Conservation (phyloP, 148 eudicot genomes). For the Silene uniflora region DNA sequence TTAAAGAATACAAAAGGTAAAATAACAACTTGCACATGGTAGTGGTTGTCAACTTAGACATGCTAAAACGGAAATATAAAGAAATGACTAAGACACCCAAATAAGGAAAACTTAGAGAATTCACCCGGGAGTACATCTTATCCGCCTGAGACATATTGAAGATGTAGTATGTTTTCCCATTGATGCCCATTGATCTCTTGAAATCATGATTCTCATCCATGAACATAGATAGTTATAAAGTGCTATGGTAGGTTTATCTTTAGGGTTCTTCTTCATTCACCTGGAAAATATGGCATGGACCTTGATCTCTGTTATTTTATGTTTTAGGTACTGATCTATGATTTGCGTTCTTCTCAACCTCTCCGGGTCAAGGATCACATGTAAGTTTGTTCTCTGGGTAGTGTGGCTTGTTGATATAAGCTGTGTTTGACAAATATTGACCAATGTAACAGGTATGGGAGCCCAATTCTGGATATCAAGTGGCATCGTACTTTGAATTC, state of each 20-base stretch:
- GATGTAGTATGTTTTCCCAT: not conserved
- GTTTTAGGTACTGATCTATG: constrained; percentile 76
- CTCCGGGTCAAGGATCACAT: constrained; percentile 90
- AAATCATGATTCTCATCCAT: not conserved
- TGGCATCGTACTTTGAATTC: constrained; percentile 87
- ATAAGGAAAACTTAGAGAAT: too few relatives aligned
- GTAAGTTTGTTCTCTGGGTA: constrained; percentile 41
- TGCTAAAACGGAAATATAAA: too few relatives aligned
- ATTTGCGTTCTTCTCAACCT: constrained; percentile 83
- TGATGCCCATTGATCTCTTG: too few relatives aligned
- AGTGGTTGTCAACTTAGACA: too few relatives aligned
- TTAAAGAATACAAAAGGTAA: too few relatives aligned
- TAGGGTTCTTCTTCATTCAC: not conserved
- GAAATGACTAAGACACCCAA: too few relatives aligned
- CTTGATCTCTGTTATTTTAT: constrained; percentile 19
- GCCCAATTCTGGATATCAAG: constrained; percentile 76
- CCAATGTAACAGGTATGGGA: constrained; percentile 65
- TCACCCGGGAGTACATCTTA: not conserved
- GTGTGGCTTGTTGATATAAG: constrained; percentile 2
- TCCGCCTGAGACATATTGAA: not conserved
- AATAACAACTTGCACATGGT: too few relatives aligned
- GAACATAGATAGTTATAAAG: not conserved
- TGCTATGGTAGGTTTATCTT: not conserved
- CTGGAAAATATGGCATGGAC: not conserved
- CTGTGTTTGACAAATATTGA: not conserved